Evolutionary conservation across 2,329 filamentous ascomycete species (phyloP).

Genomic region (Aspergillus quadrilineatus): DNA sequence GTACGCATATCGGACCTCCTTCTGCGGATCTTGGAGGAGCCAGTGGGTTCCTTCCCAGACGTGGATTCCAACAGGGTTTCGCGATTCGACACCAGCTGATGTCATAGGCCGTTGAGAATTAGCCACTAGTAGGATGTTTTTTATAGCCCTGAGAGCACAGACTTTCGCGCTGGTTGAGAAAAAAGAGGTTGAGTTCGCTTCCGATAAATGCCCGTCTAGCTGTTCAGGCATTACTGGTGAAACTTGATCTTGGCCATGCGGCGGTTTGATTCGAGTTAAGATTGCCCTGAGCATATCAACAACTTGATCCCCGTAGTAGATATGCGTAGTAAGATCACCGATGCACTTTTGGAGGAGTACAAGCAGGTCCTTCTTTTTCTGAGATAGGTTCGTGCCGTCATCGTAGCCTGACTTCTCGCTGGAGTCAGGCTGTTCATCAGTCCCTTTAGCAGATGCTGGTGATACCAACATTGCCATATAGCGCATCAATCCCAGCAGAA

Average conservation of each 20-base stretch:
- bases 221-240: slow-evolving; percentile 52
- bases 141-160: slow-evolving; percentile 74
- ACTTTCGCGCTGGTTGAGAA: slow-evolving; percentile 61
- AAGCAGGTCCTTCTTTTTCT: slow-evolving; percentile 63
- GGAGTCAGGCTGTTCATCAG: slow-evolving; percentile 24
- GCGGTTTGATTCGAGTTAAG: slow-evolving; percentile 72
- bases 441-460: slow-evolving; percentile 48
- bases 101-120: slow-evolving; percentile 64
- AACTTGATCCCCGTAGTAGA: slow-evolving; percentile 96
- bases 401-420: slow-evolving; percentile 17
- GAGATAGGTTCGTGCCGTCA: slow-evolving; percentile 42
- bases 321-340: slow-evolving; percentile 85
- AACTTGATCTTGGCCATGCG: slow-evolving; percentile 44
- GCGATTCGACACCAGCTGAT: slow-evolving; percentile 63
- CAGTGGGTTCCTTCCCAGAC: slow-evolving; percentile 98
- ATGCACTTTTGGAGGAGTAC: slow-evolving; percentile 75
- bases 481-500: slow-evolving; percentile 78
- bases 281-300: slow-evolving; percentile 89
- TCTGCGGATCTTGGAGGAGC: slow-evolving; percentile 78
- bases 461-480: slow-evolving; percentile 78
- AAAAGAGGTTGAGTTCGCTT: slow-evolving; percentile 49
- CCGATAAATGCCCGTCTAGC: slow-evolving; percentile 42
- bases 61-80: slow-evolving; percentile 73
- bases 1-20: slow-evolving; percentile 78
- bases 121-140: slow-evolving; percentile 76